A percentile compares a stretch with the other conserved stretches of the same genome.
Conservation (phyloP, 345 rosid species). For the Euclidium syriacum region DNA sequence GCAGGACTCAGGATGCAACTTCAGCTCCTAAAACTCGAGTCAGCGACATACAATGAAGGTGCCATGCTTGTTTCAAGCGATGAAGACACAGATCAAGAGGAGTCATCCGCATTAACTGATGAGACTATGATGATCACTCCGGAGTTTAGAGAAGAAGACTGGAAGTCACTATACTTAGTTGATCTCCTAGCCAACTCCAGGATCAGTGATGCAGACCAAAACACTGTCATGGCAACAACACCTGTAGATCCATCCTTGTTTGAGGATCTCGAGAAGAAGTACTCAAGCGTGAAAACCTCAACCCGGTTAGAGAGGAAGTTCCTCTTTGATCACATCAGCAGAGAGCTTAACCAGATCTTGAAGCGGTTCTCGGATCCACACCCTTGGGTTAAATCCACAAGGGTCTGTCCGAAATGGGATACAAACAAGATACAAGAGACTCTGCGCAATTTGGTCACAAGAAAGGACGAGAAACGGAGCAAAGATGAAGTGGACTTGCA, state of each 20-base stretch:
- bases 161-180: conserved; percentile 49
- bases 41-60: conserved; percentile 64
- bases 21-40: conserved; percentile 74
- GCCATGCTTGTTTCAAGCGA: conserved; percentile 59
- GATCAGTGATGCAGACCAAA: conserved; percentile 37
- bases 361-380: conserved; percentile 41
- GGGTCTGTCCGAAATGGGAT: conserved; percentile 33
- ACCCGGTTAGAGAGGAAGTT: conserved; percentile 61
- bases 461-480: conserved; percentile 33
- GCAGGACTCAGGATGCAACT: conserved; percentile 94
- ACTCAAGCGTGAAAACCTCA: conserved; percentile 33
- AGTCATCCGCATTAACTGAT: conserved; percentile 26
- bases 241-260: conserved; percentile 59
- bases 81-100: conserved; percentile 50
- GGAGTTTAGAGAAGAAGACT: conserved; percentile 33
- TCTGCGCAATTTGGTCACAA: conserved; percentile 38
- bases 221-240: conserved; percentile 40
- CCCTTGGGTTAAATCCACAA: conserved; percentile 53
- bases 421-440: conserved; percentile 39
- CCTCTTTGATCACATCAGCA: conserved; percentile 60
- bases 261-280: conserved; percentile 71
- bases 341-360: conserved; percentile 43
- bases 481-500: conserved; percentile 37
- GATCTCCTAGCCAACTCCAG: conserved; percentile 52
- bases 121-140: conserved; percentile 26